Evolutionary conservation across 768 basidiomycete species (phyloP).

Genomic region (Cytidiella melzeri): DNA sequence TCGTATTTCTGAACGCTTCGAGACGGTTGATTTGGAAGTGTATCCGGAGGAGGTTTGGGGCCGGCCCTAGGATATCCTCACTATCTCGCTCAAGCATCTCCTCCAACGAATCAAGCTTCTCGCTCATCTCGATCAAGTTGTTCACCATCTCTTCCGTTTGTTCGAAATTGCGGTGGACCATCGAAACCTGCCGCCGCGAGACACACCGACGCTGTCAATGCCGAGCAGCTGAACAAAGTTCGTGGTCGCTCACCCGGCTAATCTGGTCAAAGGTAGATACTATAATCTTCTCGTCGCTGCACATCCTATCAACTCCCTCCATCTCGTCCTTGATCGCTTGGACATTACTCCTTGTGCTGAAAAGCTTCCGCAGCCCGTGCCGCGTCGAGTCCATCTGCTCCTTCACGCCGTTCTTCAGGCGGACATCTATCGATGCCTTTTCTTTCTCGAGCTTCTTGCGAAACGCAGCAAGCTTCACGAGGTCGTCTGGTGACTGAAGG

Average conservation of each 20-base stretch:
- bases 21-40: conserved; percentile 91
- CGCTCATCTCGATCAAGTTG: conserved; percentile 88
- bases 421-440: conserved; percentile 87
- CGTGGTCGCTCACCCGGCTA: conserved; percentile 62
- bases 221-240: too few species aligned
- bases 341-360: conserved; percentile 70
- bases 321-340: conserved; percentile 84
- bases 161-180: conserved; percentile 92
- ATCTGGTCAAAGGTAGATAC: conserved; percentile 94
- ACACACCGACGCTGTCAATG: not conserved
- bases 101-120: conserved; percentile 74
- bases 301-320: conserved; percentile 70
- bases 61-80: conserved; percentile 75
- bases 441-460: conserved; percentile 96
- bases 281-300: conserved; percentile 65
- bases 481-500: conserved; percentile 89
- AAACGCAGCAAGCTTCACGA: conserved; percentile 80
- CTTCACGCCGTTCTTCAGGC: conserved; percentile 86
- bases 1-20: conserved; percentile 90
- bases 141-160: conserved; percentile 94
- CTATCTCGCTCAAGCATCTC: conserved; percentile 71
- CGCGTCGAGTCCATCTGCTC: conserved; percentile 89
- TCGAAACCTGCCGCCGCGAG: conserved; percentile 67
- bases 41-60: conserved; percentile 82
- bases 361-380: conserved; percentile 77